Conservation (phyloP, 2,329 filamentous ascomycete genomes). For the Periconia macrospinosa region DNA sequence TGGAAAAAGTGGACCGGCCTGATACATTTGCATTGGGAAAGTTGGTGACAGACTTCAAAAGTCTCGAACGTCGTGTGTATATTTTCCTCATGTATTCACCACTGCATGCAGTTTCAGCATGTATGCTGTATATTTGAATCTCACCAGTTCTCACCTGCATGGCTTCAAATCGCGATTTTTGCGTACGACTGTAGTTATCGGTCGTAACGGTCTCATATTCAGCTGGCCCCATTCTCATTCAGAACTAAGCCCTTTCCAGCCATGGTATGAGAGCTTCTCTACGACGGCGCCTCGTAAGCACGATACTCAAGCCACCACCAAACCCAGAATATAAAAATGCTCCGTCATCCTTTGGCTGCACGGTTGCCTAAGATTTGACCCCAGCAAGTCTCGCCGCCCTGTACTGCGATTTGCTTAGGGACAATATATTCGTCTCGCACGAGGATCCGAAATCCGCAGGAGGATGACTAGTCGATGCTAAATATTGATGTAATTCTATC, state of each 20-base stretch:
- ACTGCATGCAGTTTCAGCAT: too few relatives aligned
- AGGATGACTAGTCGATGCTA: not conserved
- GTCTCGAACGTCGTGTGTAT: too few relatives aligned
- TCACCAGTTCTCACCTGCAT: too few relatives aligned
- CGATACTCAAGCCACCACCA: not conserved
- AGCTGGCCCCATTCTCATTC: not conserved
- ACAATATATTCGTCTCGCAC: not conserved
- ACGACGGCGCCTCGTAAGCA: not conserved
- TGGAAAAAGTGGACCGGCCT: too few relatives aligned
- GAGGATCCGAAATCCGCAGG: not conserved
- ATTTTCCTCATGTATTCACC: too few relatives aligned
- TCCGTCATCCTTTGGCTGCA: slow-evolving; percentile 3
- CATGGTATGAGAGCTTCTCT: not conserved
- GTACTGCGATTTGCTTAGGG: not conserved
- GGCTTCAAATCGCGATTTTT: too few relatives aligned
- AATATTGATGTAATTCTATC: not conserved
- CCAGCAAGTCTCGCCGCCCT: not conserved
- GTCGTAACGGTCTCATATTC: not conserved
- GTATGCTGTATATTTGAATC: too few relatives aligned
- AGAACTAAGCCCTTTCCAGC: not conserved
- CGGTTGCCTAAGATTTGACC: slow-evolving; percentile 3
- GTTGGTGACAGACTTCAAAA: too few relatives aligned
- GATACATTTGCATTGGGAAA: too few relatives aligned
- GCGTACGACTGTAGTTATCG: too few relatives aligned
- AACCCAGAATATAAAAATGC: not conserved